These are phyloP conservation scores for Penicillium lividum DNA, from an alignment of 495 filamentous ascomycete genomes.

Conservation along the genomic window DNA sequence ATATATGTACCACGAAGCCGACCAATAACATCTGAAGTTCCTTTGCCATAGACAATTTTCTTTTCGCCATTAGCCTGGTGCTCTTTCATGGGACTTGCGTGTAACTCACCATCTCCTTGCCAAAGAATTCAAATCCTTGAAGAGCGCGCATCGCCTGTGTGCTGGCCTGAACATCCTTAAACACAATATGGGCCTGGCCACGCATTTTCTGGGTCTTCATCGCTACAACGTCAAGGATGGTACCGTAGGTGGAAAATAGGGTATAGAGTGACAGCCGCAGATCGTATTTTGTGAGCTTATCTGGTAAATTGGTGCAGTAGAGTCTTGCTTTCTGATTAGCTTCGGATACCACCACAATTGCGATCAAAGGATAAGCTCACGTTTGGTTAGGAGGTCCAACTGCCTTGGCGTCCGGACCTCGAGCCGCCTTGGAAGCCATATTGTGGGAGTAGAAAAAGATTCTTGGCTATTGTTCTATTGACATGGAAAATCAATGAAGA, in stretches of 20 bases:
- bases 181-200: conserved; percentile 92
- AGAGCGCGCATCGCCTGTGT: conserved; percentile 88
- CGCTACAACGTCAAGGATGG: conserved; percentile 90
- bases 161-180: conserved; percentile 79
- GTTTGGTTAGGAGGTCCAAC: conserved; percentile 67
- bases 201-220: conserved; percentile 88
- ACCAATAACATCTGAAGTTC: conserved; percentile 78
- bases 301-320: conserved; percentile 82
- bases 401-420: conserved; percentile 39
- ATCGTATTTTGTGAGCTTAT: conserved; percentile 84
- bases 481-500: neutral
- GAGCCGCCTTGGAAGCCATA: conserved; percentile 45
- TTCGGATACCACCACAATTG: conserved; percentile 14
- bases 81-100: neutral
- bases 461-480: neutral
- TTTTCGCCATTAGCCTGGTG: conserved; percentile 32
- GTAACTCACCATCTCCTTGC: conserved; percentile 75
- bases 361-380: conserved; percentile 46
- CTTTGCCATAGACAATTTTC: conserved; percentile 88
- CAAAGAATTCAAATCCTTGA: conserved; percentile 85
- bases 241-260: conserved; percentile 90
- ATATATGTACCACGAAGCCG: conserved; percentile 90
- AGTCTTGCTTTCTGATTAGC: conserved; percentile 57
- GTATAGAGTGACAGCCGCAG: conserved; percentile 83
- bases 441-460: neutral